Evolutionary conservation across 2,329 filamentous ascomycete genomes (phyloP), one percentile per base, ranked within the genome.

Genomic region (Xylaria multiplex): DNA sequence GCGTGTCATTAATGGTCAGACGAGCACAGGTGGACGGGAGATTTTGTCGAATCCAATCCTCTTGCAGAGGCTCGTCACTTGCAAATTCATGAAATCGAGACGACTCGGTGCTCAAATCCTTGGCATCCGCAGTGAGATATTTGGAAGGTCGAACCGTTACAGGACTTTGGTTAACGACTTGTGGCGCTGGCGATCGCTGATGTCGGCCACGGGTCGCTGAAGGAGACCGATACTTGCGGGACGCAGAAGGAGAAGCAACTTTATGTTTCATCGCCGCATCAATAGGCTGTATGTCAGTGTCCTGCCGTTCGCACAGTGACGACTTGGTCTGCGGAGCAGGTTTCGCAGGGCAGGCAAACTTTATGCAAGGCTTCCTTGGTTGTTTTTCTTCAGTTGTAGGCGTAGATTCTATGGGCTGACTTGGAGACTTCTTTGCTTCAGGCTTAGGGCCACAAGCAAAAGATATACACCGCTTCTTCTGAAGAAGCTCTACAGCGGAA

Each of bases 51-150:
- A 96, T 92, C 96, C 96, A 99, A 73, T 97, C 94, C 64, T 97
- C 94, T 68, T 96, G 91, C 65, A 93, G 88, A 46, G 91, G 85
- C 64, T 89, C 85, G 56, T 92, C 93, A 76, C 91, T 93, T 49
- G 93, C 95, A 77, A 98, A 98, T 74, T 97, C 95, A 77, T 97
- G 93, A 76, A 97, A 98, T 55, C 82, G 88, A 76, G 81, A 88
- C 30, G 84, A 83, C 69, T 90, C 86, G 46, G 81, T 82, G 43
- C 81, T 79, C 49, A 88, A 74, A 56, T 88, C 86, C 42, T 76
- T 80, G 5, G 81, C 81, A 64, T 83, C 79, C 16, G 84, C 85
- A 7, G 81, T 83, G 14, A 88, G 77, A 71, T 83, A 88, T 70
- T 82, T 85, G 67, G 79, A 80, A 35, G 77, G 75, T 37, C 81